These are phyloP conservation scores for Aeschynomene evenia DNA, from an alignment of 306 rosid species.

Conservation along the genomic window DNA sequence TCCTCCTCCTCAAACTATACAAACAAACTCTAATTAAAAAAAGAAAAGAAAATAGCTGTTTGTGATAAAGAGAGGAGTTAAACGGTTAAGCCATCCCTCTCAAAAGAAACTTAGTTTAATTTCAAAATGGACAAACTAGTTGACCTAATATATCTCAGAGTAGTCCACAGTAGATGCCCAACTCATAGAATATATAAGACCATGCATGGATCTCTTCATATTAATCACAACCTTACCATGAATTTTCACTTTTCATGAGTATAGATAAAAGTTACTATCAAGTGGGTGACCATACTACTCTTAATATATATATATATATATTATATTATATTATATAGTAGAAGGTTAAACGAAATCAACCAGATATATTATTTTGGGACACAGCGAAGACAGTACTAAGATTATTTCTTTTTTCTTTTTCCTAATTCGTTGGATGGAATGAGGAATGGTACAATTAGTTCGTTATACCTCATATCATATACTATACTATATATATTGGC, in stretches of 20 bases:
- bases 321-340: too few relatives aligned
- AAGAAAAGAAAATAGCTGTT: too few relatives aligned
- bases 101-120: not conserved
- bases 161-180: slow-evolving; percentile 31
- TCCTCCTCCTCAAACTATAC: not conserved
- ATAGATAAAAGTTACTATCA: not conserved
- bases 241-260: not conserved
- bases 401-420: too few relatives aligned
- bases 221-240: not conserved
- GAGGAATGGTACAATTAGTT: not conserved
- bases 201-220: not conserved
- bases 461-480: not conserved
- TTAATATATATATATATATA: too few relatives aligned
- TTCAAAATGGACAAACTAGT: not conserved
- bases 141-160: slow-evolving; percentile 21
- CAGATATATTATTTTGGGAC: too few relatives aligned
- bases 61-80: not conserved
- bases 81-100: not conserved
- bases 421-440: not conserved
- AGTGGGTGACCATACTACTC: slow-evolving; percentile 32
- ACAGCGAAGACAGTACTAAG: too few relatives aligned
- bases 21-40: not conserved
- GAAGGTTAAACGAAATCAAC: not conserved
- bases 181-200: not conserved
- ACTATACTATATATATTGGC: too few relatives aligned